A percentile compares a stretch with the other conserved stretches of the same genome.
Conservation (phyloP, 176 grass and related monocot species). For the Leersia perrieri region DNA sequence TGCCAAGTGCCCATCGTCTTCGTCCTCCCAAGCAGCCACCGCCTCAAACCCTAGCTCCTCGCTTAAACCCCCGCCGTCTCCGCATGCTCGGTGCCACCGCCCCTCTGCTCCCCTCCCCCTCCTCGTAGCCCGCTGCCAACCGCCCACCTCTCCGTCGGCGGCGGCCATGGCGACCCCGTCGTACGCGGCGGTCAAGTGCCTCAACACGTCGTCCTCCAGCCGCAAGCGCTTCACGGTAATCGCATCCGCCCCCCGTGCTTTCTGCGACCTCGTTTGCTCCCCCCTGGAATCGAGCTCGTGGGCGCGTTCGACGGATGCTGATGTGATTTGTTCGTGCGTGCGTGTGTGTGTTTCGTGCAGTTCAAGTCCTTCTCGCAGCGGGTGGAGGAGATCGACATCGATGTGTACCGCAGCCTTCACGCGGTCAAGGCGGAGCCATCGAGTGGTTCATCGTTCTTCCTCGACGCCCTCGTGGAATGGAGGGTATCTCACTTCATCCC, state of each 20-base stretch:
- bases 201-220: constrained; percentile 65
- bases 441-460: constrained; percentile 78
- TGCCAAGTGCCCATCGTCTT: background rate
- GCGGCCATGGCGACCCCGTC: constrained; percentile 62
- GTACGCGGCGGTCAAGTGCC: constrained; percentile 65
- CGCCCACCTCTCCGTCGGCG: background rate
- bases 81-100: background rate
- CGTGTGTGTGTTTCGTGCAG: constrained; percentile 39
- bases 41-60: constrained; percentile 41
- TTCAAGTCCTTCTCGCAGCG: constrained; percentile 90
- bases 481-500: constrained; percentile 43
- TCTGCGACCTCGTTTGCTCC: background rate
- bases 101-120: background rate
- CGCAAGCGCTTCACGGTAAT: constrained; percentile 77
- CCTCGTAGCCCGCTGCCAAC: background rate
- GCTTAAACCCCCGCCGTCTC: constrained; percentile 44
- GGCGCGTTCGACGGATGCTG: background rate
- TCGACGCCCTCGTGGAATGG: constrained; percentile 70
- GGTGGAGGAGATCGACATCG: constrained; percentile 79
- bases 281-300: background rate
- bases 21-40: background rate
- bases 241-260: background rate
- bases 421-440: constrained; percentile 70
- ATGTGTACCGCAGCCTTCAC: constrained; percentile 75
- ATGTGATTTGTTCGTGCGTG: constrained; percentile 2